phyloP scores from a whole-genome alignment of 83 land plant species.

The Isoetes engelmannii region DNA sequence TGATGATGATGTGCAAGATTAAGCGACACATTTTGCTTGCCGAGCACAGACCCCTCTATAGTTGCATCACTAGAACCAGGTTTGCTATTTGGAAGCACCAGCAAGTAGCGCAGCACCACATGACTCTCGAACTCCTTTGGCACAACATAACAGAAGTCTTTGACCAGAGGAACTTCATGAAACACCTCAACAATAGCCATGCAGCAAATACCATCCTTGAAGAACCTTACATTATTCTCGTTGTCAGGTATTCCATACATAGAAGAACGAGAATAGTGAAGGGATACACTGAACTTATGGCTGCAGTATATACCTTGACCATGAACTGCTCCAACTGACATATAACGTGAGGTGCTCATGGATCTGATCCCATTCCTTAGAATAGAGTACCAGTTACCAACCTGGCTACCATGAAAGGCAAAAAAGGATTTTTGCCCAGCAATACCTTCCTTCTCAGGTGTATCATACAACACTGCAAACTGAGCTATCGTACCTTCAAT shows the following conservation, averaged over 20 bases:
- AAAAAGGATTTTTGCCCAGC: not conserved
- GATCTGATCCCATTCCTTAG: not conserved
- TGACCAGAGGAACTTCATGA: not conserved
- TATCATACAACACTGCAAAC: not conserved
- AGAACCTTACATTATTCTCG: not conserved
- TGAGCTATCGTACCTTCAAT: not conserved
- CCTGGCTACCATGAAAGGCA: not conserved
- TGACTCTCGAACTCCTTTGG: not conserved
- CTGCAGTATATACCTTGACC: not conserved
- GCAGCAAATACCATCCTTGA: not conserved
- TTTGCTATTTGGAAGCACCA: not conserved
- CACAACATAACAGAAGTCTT: not conserved
- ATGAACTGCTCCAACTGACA: not conserved
- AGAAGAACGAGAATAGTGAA: not conserved
- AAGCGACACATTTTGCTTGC: too few species aligned
- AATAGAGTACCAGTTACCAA: not conserved
- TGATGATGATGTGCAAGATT: too few species aligned
- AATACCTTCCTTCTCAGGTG: not conserved
- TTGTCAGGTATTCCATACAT: not conserved
- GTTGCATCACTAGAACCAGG: too few species aligned
- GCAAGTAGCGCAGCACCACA: not conserved
- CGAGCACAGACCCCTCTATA: too few species aligned
- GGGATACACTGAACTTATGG: not conserved
- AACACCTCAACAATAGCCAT: not conserved
- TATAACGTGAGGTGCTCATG: not conserved